Base-by-base conservation (phyloP, 75 land plant genomes). In the Isoetes taiwanensis region DNA sequence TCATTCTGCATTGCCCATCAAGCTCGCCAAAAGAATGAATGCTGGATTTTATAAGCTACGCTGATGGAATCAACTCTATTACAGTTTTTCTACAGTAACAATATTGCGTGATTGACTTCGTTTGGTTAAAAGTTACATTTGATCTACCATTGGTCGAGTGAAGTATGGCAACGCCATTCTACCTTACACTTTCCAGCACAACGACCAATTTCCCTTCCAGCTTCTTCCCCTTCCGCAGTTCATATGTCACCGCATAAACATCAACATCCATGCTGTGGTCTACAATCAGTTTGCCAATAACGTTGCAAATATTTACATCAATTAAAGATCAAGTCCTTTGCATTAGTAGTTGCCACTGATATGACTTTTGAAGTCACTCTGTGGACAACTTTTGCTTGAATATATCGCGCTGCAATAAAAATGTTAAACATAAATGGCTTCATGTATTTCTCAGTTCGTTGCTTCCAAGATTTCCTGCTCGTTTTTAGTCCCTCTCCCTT, bases 401-500 rank as follows among this genome's bases (percentile, higher is more conserved):
- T 23, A n/a, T 46, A 16, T 5, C 50, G 50, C 6, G 50, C 50
- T 6, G 50, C 16, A 4, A 46, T 46, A 23, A 19, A 46, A n/a
- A 46, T 23, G n/a, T 46, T 23, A 4, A 46, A 3, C 6, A n/a
- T 6, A 23, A 46, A 46, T 6, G 50, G 50, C 50, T 4, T 46
- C 50, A 46, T 46, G 50, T 46, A 46, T 23, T 46, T 46, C n/a
- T 46, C 50, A 5, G 50, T 46, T 19, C 12, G 8, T 6, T 23
- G 50, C 50, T 46, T 46, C 50, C 50, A 46, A 4, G 50, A 16
- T 19, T 46, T 46, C 21, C 50, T 19, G 23, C 16, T 46, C 50
- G n/a, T 77, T 52, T 86, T 80, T 1, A 72, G 67, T 25, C 81
- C 72, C 56, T 90, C 81, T 21, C 81, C 58, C 62, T 77, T 75